These are phyloP conservation scores for Phaseolus coccineus DNA, from an alignment of 331 rosid species.

Conservation along the genomic window DNA sequence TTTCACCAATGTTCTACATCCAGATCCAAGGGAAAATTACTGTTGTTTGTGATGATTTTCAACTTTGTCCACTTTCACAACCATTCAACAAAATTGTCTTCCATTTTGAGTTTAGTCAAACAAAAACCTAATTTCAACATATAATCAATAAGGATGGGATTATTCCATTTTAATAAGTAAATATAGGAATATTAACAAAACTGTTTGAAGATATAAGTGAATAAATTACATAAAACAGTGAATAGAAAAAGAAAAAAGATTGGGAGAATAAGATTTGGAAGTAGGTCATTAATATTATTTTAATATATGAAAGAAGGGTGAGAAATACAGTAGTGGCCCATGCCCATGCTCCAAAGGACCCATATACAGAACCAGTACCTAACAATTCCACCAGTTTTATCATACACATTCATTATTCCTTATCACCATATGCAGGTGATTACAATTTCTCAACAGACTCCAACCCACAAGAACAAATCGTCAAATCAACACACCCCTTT, in stretches of 20 bases:
- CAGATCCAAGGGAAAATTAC: neutral
- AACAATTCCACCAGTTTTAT: conserved; percentile 42
- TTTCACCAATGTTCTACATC: neutral
- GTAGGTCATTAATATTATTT: conserved; percentile 31
- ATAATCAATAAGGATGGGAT: too few species aligned
- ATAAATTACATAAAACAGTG: too few species aligned
- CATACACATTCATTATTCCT: conserved; percentile 54
- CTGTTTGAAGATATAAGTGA: too few species aligned
- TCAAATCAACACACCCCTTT: neutral
- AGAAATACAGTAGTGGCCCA: conserved; percentile 33
- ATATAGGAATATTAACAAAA: too few species aligned
- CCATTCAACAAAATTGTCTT: neutral
- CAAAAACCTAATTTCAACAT: conserved; percentile 11
- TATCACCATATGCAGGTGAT: conserved; percentile 42
- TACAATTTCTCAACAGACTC: conserved; percentile 47
- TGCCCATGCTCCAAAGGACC: conserved; percentile 38
- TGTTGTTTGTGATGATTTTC: neutral
- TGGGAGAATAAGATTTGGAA: neutral
- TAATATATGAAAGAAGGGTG: conserved; percentile 39
- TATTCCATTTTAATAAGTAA: too few species aligned
- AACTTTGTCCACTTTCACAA: conserved; percentile 35
- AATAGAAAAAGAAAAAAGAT: neutral
- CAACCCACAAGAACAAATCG: conserved; percentile 8
- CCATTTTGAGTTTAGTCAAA: conserved; percentile 15
- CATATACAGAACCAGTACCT: conserved; percentile 49